Evolutionary conservation across 1,139 yeast genomes (phyloP).

Genomic region (Suhomyces guaymorum): DNA sequence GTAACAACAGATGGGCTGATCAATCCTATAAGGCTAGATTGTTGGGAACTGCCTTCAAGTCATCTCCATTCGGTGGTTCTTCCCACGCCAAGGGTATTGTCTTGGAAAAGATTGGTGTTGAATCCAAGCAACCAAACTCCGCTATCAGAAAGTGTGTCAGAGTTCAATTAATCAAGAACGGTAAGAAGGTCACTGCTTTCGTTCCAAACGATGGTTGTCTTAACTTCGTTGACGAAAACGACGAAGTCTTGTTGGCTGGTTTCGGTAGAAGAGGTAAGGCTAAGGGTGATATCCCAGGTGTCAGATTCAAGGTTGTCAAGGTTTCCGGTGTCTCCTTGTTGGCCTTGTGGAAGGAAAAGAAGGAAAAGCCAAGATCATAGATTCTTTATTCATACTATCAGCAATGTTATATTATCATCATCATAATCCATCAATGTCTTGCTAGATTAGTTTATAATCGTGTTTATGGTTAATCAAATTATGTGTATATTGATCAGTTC

Average conservation of each 20-base stretch:
- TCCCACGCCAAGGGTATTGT: conserved; percentile 99
- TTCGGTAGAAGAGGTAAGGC: conserved; percentile 99
- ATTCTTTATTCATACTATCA: conserved; percentile 17
- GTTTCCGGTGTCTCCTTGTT: conserved; percentile 99
- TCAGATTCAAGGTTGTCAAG: conserved; percentile 99
- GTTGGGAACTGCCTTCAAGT: conserved; percentile 99
- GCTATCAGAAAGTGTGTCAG: conserved; percentile 99
- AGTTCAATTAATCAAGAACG: conserved; percentile 99
- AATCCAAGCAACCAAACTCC: conserved; percentile 99
- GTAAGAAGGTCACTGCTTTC: conserved; percentile 99
- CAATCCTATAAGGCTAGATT: conserved; percentile 97
- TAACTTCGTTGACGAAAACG: conserved; percentile 99
- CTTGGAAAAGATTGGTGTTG: conserved; percentile 98
- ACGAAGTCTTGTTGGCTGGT: conserved; percentile 99
- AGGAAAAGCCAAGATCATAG: conserved; percentile 99
- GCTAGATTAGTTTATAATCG: conserved; percentile 13
- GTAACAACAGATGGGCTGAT: conserved; percentile 99
- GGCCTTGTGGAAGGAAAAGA: conserved; percentile 99
- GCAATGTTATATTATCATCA: conserved; percentile 12
- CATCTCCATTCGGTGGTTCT: conserved; percentile 99
- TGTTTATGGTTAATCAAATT: conserved; percentile 14
- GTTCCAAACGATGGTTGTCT: conserved; percentile 99
- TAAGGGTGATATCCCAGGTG: conserved; percentile 99
- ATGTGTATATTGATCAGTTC: conserved; percentile 27
- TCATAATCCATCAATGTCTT: conserved; percentile 12